Evolutionary conservation across 2,329 filamentous ascomycete species (phyloP), one percentile per base, ranked within the genome.

Genomic region (Exophiala sp.): DNA sequence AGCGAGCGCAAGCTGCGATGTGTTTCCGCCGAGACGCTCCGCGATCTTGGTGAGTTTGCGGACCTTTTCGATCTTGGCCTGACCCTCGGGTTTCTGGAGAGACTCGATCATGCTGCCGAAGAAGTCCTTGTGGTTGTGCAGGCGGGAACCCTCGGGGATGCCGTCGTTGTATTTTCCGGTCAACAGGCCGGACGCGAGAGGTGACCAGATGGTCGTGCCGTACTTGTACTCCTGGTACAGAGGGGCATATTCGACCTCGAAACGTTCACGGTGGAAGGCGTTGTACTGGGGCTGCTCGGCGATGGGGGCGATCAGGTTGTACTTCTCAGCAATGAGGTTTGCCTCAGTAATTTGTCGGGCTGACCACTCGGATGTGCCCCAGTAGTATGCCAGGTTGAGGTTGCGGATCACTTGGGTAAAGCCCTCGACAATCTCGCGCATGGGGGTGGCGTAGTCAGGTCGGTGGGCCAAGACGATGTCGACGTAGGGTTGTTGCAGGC

Each of bases 381-480:
- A 87, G 74, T 87, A 87, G 59, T 88, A 81, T 2, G 83, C 81
- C 8, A 58, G 47, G 71, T 87, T 84, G 60, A 85, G 85, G 0
- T 76, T 77, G 68, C 83, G 75, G 66, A 89, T 87, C 49, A 88
- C 71, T 68, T 87, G 77, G 73, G 87, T 87, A 74, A 89, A 88
- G 49, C 80, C 83, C 49, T 84, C 81, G 35, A 88, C 84, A 2
- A 79, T 83, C 72, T 88, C 85, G 68, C 87, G 83, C 72, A 88
- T 87, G 2, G 85, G 85, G 0, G 84, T 87, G 43, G 81, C 73
- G 7, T 82, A 77, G 84, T 63, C 61, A 12, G 46, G 82, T 16
- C 85, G 79, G 71, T 88, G 85, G 12, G 85, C 84, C 64, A 85
- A 87, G 62, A 88, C 76, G 40, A 88, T 72, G 65, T 88, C 86